These are phyloP conservation scores for Rhodotorula sp. DNA, from an alignment of 1,284 basidiomycete species.

Conservation along the genomic window DNA sequence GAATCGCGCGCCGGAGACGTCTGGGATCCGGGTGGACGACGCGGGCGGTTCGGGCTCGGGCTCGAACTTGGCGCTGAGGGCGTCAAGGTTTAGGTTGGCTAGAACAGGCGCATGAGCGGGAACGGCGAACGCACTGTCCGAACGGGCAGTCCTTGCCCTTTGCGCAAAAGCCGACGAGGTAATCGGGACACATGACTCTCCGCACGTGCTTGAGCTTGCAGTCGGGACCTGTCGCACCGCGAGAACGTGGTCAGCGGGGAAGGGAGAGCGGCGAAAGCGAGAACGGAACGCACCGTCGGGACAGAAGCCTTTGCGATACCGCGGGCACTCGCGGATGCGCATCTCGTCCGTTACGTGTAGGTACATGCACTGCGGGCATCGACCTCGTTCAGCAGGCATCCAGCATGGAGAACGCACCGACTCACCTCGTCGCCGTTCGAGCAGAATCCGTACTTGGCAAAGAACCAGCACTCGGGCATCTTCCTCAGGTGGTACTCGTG, in stretches of 20 bases:
- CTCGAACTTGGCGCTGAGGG: slow-evolving; percentile 38
- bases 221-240: slow-evolving; percentile 64
- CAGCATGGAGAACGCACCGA: not conserved
- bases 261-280: not conserved
- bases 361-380: slow-evolving; percentile 68
- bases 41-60: slow-evolving; percentile 36
- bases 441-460: slow-evolving; percentile 96
- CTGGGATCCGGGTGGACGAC: slow-evolving; percentile 39
- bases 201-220: slow-evolving; percentile 93
- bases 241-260: not conserved
- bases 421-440: slow-evolving; percentile 82
- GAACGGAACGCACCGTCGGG: slow-evolving; percentile 64
- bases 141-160: slow-evolving; percentile 81
- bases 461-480: slow-evolving; percentile 99
- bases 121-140: slow-evolving; percentile 73
- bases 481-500: slow-evolving; percentile 97
- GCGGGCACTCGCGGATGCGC: slow-evolving; percentile 77
- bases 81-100: not conserved
- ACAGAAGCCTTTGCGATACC: slow-evolving; percentile 95
- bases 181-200: slow-evolving; percentile 83
- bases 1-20: slow-evolving; percentile 41
- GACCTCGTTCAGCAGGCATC: not conserved
- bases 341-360: slow-evolving; percentile 92
- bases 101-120: not conserved
- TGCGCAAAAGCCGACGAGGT: slow-evolving; percentile 94